Percentiles rank a stretch among this genome's conserved stretches.
These are phyloP conservation scores for Penicillium sp. DNA, from an alignment of 2,329 filamentous ascomycete genomes.

Conservation along the genomic window DNA sequence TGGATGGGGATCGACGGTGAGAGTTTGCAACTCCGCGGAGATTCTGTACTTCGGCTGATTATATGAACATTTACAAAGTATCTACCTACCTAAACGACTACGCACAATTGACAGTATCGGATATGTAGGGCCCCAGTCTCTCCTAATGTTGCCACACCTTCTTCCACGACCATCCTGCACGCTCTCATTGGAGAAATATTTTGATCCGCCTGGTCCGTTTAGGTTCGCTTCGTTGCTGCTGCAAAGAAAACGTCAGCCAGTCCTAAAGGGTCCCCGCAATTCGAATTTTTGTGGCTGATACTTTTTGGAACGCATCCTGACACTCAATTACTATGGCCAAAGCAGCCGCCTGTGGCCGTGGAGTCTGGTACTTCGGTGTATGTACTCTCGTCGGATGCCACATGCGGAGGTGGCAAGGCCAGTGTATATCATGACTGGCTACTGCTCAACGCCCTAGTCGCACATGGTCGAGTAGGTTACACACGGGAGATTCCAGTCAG, in stretches of 20 bases:
- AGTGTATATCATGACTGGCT: conserved; percentile 12
- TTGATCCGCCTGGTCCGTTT: conserved; percentile 13
- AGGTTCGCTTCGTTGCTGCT: background rate
- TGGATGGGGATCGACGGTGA: background rate
- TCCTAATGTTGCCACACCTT: conserved; percentile 20
- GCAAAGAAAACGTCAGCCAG: background rate
- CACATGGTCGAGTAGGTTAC: background rate
- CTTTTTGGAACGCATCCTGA: background rate
- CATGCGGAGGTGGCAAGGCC: conserved; percentile 14
- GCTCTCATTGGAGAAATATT: conserved; percentile 5
- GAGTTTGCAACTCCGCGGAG: background rate
- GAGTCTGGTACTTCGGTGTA: background rate
- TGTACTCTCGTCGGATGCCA: background rate
- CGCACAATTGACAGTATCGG: background rate
- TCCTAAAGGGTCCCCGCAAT: background rate
- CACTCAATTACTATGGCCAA: background rate
- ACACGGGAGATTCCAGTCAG: background rate
- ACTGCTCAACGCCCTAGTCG: background rate
- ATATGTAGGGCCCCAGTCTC: background rate
- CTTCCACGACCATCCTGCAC: conserved; percentile 3
- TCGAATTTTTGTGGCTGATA: background rate
- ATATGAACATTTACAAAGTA: too few relatives aligned
- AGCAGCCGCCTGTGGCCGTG: conserved; percentile 1
- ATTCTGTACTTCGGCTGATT: too few relatives aligned
- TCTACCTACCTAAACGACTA: too few relatives aligned